phyloP scores from a whole-genome alignment of 306 rosid species.

The Senna siamea region DNA sequence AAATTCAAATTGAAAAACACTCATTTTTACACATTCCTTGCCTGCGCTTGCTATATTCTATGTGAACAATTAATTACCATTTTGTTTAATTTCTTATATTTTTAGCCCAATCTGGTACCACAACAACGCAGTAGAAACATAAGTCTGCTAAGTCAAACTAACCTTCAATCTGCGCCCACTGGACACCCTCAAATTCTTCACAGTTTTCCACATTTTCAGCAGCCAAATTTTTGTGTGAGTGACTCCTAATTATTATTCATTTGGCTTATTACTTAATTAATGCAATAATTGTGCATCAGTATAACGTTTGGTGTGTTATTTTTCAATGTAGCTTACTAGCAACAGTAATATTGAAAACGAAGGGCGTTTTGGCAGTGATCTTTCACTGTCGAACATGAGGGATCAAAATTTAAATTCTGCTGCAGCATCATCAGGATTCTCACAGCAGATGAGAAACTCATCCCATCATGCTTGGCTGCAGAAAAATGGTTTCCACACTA shows the following conservation, averaged over 20 bases:
- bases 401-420: slow-evolving; percentile 66
- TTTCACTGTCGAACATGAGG: slow-evolving; percentile 50
- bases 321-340: slow-evolving; percentile 56
- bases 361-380: slow-evolving; percentile 67
- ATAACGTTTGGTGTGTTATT: not conserved
- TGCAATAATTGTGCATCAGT: no score
- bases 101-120: slow-evolving; percentile 47
- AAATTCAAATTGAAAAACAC: not conserved
- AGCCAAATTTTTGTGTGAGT: slow-evolving; percentile 70
- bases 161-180: slow-evolving; percentile 49
- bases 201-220: slow-evolving; percentile 48
- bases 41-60: no score
- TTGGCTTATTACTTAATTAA: no score
- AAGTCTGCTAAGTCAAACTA: slow-evolving; percentile 52
- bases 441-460: slow-evolving; percentile 65
- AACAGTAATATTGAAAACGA: slow-evolving; percentile 60
- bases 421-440: slow-evolving; percentile 99
- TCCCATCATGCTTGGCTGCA: slow-evolving; percentile 68
- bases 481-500: slow-evolving; percentile 67
- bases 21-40: not conserved
- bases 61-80: no score
- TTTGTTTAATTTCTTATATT: not conserved
- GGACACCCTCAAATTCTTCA: slow-evolving; percentile 49
- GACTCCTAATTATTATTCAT: not conserved
- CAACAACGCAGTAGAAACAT: slow-evolving; percentile 39